These are phyloP conservation scores for Lactarius sp. DNA, from an alignment of 768 basidiomycete genomes.

Conservation along the genomic window DNA sequence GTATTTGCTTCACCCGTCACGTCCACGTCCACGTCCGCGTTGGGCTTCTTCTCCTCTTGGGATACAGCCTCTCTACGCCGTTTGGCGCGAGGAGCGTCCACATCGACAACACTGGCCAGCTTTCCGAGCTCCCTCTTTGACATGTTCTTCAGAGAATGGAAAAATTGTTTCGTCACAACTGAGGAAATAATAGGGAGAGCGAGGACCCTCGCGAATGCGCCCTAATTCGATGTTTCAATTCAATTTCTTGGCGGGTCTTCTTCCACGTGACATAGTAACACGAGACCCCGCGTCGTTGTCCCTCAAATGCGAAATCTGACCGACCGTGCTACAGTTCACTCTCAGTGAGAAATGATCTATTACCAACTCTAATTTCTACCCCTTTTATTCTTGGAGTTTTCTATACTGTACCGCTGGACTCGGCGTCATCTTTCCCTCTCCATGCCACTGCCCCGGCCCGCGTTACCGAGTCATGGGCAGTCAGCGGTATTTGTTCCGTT, in stretches of 20 bases:
- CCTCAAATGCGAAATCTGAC: too few species aligned
- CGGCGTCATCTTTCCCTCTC: too few species aligned
- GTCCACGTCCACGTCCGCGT: conserved; percentile 36
- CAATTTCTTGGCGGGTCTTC: not conserved
- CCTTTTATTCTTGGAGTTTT: too few species aligned
- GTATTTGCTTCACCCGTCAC: conserved; percentile 31
- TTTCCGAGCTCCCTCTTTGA: conserved; percentile 48
- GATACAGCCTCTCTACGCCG: conserved; percentile 43
- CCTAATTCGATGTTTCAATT: conserved; percentile 6
- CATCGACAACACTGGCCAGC: conserved; percentile 37
- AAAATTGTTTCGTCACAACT: conserved; percentile 1
- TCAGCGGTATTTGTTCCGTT: too few species aligned
- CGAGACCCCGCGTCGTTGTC: not conserved
- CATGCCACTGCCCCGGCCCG: too few species aligned
- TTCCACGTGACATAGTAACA: conserved; percentile 10
- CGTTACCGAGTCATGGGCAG: too few species aligned
- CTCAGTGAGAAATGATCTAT: too few species aligned
- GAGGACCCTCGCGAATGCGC: conserved; percentile 10
- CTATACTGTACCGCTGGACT: too few species aligned
- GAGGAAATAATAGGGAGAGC: conserved; percentile 1
- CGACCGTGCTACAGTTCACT: too few species aligned
- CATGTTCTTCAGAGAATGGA: conserved; percentile 30
- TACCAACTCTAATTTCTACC: too few species aligned
- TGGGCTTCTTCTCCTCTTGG: conserved; percentile 39
- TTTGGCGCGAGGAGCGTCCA: conserved; percentile 47